Evolutionary conservation across 257 asterid species (phyloP), one percentile per base, ranked within the genome.

Genomic region (Prunella vulgaris): DNA sequence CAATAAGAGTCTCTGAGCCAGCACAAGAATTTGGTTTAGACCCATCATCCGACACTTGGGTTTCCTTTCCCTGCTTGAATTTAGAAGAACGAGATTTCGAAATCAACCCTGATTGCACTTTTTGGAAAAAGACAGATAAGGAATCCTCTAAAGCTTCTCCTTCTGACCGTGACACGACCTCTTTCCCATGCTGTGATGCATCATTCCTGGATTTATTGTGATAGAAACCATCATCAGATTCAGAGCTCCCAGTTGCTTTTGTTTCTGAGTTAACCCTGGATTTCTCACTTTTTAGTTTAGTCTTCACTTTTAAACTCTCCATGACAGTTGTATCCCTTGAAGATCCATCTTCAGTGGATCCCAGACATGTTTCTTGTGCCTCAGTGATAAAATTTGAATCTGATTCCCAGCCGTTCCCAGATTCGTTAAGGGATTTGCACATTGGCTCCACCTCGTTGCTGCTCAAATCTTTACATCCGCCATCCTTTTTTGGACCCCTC

Each of bases 401-500:
- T 53, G 74, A 60, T 64, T 67, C 77, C 35, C 38, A 70, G 68
- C 64, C 69, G 40, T 68, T 71, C 10, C n/a, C 63, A 72, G 80
- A 42, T 72, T 25, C 87, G 28, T 71, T 38, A 27, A 68, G 75
- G 79, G 82, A 72, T 18, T 68, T 80, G 64, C 59, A 64, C 3
- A 75, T 66, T 13, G 78, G 62, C 81, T 76, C 85, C 35, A 51
- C 72, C 68, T 66, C 60, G 61, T 64, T 52, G 71, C 68, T 52
- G 62, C 73, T 53, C 64, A 70, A 49, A 61, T 51, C 77, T 77
- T 72, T 81, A 53, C 79, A 75, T 66, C 84, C 85, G 66, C 68
- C 78, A 61, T 74, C 80, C 84, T 83, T 94, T 74, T 84, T 91
- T 12, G 97, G 90, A 72, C 78, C 95, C 86, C 78, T 86, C 84